Evolutionary conservation across 495 filamentous ascomycete species (phyloP).

Genomic region (Aspergillus steynii): DNA sequence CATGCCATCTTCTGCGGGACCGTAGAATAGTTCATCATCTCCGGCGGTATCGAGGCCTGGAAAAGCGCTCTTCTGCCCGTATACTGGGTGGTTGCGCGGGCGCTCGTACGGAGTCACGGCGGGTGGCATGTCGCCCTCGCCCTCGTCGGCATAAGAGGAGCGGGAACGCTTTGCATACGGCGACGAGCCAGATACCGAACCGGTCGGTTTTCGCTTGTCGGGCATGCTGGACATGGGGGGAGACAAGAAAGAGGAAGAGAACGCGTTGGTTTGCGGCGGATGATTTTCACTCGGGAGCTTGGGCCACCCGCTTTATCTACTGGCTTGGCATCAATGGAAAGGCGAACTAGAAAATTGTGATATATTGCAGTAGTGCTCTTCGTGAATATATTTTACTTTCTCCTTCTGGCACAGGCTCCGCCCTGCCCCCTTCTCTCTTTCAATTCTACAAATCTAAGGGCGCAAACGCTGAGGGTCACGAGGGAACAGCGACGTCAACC

Average conservation of each 20-base stretch:
- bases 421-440: neutral
- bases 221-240: conserved; percentile 28
- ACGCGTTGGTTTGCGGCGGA: neutral
- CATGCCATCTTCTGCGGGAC: conserved; percentile 60
- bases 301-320: conserved; percentile 15
- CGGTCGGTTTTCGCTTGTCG: conserved; percentile 36
- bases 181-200: conserved; percentile 19
- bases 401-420: neutral
- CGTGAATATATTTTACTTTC: neutral
- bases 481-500: conserved; percentile 76
- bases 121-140: conserved; percentile 20
- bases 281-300: conserved; percentile 16
- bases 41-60: conserved; percentile 64
- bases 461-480: conserved; percentile 80
- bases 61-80: conserved; percentile 76
- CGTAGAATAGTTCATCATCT: conserved; percentile 52
- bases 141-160: conserved; percentile 29
- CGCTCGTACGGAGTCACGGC: conserved; percentile 30
- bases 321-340: neutral
- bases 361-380: neutral
- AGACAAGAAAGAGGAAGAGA: conserved; percentile 12
- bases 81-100: conserved; percentile 61
- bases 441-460: conserved; percentile 44
- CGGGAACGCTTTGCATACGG: conserved; percentile 32
- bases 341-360: neutral